phyloP scores from a whole-genome alignment of 805 yeast species.

The Metschnikowia cerradonensis region DNA sequence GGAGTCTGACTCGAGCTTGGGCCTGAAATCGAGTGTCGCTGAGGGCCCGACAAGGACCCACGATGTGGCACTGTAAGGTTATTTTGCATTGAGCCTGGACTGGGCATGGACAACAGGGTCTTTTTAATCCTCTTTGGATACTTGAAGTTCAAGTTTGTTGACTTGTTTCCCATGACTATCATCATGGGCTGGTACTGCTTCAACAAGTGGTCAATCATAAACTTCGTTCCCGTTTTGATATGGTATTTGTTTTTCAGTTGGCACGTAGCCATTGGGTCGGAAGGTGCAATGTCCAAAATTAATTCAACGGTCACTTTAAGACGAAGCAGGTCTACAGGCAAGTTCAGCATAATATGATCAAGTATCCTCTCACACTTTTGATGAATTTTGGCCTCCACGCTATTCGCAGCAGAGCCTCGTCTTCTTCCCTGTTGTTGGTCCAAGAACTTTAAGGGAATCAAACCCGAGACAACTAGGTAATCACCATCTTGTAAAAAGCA shows the following conservation, averaged over 20 bases:
- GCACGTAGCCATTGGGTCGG: slow-evolving; percentile 8
- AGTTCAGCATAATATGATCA: slow-evolving; percentile 16
- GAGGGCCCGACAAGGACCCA: slow-evolving; percentile 4
- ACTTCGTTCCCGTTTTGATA: slow-evolving; percentile 26
- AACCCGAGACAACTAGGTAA: slow-evolving; percentile 32
- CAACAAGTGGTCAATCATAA: slow-evolving; percentile 34
- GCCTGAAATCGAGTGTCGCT: slow-evolving; percentile 7
- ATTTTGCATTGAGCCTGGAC: background rate
- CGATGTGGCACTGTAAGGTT: slow-evolving; percentile 2
- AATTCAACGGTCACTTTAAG: slow-evolving; percentile 40
- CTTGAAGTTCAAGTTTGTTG: slow-evolving; percentile 40
- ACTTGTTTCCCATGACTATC: slow-evolving; percentile 34
- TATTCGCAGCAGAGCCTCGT: slow-evolving; percentile 8
- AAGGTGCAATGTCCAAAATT: slow-evolving; percentile 22
- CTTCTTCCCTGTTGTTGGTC: slow-evolving; percentile 11
- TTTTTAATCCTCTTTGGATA: slow-evolving; percentile 31
- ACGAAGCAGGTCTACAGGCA: slow-evolving; percentile 19
- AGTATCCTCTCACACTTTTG: slow-evolving; percentile 22
- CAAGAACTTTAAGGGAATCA: slow-evolving; percentile 27
- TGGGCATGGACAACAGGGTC: slow-evolving; percentile 2
- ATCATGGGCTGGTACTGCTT: slow-evolving; percentile 41
- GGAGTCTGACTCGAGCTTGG: background rate
- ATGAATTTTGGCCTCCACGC: slow-evolving; percentile 17
- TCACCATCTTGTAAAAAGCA: slow-evolving; percentile 37
- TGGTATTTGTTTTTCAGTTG: slow-evolving; percentile 4